phyloP scores from a whole-genome alignment of 1,284 basidiomycete species.

The Puccinia triticina region DNA sequence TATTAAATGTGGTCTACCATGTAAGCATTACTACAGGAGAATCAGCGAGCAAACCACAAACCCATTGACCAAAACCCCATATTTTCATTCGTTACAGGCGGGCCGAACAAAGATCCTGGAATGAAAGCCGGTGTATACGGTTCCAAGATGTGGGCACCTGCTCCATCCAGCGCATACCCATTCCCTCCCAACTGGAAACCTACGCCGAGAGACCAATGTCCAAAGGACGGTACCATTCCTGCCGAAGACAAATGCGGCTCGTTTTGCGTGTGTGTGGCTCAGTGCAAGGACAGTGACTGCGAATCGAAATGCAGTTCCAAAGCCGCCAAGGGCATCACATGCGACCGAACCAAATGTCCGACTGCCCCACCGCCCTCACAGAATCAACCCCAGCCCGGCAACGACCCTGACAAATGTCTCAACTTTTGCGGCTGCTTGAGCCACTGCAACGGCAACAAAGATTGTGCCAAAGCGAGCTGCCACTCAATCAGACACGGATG shows the following conservation, averaged over 20 bases:
- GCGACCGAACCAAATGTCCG: neutral
- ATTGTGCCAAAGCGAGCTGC: neutral
- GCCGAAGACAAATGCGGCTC: neutral
- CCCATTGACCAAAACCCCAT: neutral
- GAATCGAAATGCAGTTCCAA: neutral
- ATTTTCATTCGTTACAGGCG: neutral
- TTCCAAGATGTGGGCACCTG: neutral
- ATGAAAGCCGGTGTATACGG: neutral
- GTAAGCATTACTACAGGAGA: slow-evolving; percentile 3
- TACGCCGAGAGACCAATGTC: neutral
- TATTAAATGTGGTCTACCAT: slow-evolving; percentile 21
- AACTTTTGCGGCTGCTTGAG: neutral
- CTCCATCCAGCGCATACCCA: neutral
- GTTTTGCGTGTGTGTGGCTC: neutral
- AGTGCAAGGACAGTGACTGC: neutral
- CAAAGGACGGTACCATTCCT: neutral
- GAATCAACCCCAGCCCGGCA: neutral
- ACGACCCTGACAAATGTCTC: neutral
- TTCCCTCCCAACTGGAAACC: neutral
- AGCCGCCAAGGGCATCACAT: neutral
- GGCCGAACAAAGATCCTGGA: slow-evolving; percentile 24
- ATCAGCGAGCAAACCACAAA: neutral
- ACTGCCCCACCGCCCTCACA: neutral
- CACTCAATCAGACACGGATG: neutral
- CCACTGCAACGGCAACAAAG: neutral